Base-by-base conservation (phyloP, 169 alveolate genomes). In the Pseudocohnilembus persalinus region DNA sequence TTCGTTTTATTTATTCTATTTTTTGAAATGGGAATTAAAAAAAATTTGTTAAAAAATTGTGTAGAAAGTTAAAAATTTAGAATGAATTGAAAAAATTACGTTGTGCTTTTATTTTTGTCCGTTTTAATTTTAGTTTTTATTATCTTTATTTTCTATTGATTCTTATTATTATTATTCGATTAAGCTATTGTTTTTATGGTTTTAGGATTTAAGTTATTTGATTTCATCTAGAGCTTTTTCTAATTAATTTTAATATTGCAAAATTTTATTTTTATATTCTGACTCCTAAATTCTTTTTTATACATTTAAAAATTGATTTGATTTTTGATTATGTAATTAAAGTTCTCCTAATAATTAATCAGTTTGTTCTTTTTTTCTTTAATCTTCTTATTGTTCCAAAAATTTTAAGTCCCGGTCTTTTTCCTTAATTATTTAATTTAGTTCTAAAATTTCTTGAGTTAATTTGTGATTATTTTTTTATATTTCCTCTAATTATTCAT, bases 371-470 rank as follows among this genome's bases (percentile, higher is more conserved):
- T 79, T 85, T 0, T 49, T 80, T 68, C 20, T 65, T 73, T 78
- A 76, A 29, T 74, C 82, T 63, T 85, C 82, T 31, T 72, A 78
- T 78, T 78, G 24, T 72, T 31, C 73, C 25, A 34, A 34, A 29
- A 30, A 73, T 32, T 30, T 33, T 24, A 65, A 29, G 77, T 73
- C 35, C 0, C 24, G 68, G 73, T 81, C 78, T 31, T 85, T 85
- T 35, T 65, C 26, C 30, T 85, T 64, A 1, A 85, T 34, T 1
- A 85, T 73, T 24, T 85, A 68, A 35, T 85, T 85, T 20, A 72
- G 32, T 73, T 85, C 89, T 6, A 85, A 33, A 27, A 85, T 85
- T 78, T 85, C 89, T 79, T 85, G 73, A 6, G 89, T 84, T 30
- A 85, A 79, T 78, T 82, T 85, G 24, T 75, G 33, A 78, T 85